A percentile compares a stretch with the other conserved stretches of the same genome.
Evolutionary conservation across 2,329 filamentous ascomycete species (phyloP).

Genomic region (Penicillium sp.): DNA sequence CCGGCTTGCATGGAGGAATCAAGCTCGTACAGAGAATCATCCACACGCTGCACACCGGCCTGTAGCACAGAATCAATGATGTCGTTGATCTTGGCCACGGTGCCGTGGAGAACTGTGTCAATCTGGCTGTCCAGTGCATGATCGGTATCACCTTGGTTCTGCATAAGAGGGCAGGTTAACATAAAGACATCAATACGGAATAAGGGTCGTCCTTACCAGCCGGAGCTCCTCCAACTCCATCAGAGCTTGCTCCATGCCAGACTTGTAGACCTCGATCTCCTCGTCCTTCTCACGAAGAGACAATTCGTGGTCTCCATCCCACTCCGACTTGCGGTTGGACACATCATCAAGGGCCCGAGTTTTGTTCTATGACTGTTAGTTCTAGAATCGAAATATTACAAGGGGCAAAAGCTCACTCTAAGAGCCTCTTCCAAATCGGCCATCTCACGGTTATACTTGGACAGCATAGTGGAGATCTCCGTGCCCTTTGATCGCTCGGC

Average conservation of each 20-base stretch:
- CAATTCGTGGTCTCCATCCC: conserved; percentile 80
- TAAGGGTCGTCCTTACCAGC: conserved; percentile 42
- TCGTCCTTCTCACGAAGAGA: conserved; percentile 92
- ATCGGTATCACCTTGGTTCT: conserved; percentile 73
- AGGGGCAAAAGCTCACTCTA: conserved; percentile 40
- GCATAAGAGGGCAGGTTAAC: conserved; percentile 2
- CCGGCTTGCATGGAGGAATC: conserved; percentile 98
- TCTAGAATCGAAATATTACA: neutral
- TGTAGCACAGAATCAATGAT: conserved; percentile 97
- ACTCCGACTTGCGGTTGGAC: conserved; percentile 74
- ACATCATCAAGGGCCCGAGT: conserved; percentile 82
- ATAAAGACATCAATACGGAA: neutral
- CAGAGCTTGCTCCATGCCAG: conserved; percentile 93
- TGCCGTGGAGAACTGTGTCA: conserved; percentile 81
- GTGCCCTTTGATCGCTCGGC: conserved; percentile 90
- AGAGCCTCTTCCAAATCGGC: conserved; percentile 93
- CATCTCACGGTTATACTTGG: conserved; percentile 97
- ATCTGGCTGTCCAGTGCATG: conserved; percentile 84
- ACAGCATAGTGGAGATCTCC: conserved; percentile 89
- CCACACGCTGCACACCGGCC: conserved; percentile 86
- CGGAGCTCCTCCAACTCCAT: conserved; percentile 88
- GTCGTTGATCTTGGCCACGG: conserved; percentile 90
- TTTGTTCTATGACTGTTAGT: conserved; percentile 65
- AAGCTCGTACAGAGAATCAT: conserved; percentile 94
- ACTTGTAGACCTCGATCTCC: conserved; percentile 96